phyloP scores from a whole-genome alignment of 2,329 filamentous ascomycete species.

The Diaporthe sp. region DNA sequence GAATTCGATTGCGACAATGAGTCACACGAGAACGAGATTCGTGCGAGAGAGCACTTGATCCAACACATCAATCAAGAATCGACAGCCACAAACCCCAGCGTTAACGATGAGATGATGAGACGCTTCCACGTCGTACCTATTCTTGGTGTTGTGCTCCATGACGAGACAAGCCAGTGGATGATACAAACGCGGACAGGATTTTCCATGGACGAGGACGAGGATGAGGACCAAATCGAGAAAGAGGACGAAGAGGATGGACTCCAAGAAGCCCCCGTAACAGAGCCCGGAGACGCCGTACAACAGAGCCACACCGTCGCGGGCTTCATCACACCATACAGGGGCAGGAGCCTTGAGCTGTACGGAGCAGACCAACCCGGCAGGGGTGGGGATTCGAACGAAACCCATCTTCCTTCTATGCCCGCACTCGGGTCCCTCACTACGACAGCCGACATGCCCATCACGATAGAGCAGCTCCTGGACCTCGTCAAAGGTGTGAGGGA shows the following conservation, averaged over 20 bases:
- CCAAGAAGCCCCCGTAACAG: neutral
- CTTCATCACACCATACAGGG: neutral
- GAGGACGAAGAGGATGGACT: neutral
- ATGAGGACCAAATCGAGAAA: neutral
- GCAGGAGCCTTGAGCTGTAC: neutral
- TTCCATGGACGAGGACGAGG: neutral
- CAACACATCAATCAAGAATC: neutral
- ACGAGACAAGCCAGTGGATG: conserved; percentile 18
- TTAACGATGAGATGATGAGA: neutral
- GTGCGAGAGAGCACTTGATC: conserved; percentile 35
- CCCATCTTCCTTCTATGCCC: neutral
- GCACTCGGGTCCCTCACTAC: neutral
- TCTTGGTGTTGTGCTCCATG: neutral
- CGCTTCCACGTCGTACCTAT: neutral
- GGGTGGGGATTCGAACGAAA: neutral
- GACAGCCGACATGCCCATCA: neutral
- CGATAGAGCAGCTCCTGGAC: neutral
- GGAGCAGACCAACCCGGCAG: neutral
- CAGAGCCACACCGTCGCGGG: neutral
- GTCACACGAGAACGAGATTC: conserved; percentile 41
- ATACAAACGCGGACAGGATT: neutral
- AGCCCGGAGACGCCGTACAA: neutral
- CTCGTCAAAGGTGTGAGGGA: neutral
- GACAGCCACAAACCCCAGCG: fast-evolving
- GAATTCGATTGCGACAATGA: conserved; percentile 43